A percentile compares a stretch with the other conserved stretches of the same genome.
These are phyloP conservation scores for Melanopsichium pennsylvanicum DNA, from an alignment of 1,284 basidiomycete species.

Conservation along the genomic window DNA sequence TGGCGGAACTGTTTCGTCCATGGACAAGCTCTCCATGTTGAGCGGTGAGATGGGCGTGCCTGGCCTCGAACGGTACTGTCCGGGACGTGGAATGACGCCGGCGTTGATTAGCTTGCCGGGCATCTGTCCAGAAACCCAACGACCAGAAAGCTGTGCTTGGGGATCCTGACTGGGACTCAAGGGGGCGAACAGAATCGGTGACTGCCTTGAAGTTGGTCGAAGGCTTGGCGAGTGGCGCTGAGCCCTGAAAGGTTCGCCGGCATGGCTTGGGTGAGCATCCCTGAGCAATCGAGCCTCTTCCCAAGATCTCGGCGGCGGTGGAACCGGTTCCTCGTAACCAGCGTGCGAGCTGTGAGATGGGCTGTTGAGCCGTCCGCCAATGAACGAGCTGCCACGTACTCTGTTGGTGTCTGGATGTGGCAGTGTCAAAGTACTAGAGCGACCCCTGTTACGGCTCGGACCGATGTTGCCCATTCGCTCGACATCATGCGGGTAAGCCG, in stretches of 20 bases:
- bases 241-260: slow-evolving; percentile 1
- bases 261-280: slow-evolving; percentile 4
- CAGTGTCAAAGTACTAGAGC: slow-evolving; percentile 40
- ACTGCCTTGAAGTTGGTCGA: slow-evolving; percentile 17
- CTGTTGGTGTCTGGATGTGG: slow-evolving; percentile 22
- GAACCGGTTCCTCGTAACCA: slow-evolving; percentile 18
- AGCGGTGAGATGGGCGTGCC: slow-evolving; percentile 49
- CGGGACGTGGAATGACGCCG: slow-evolving; percentile 8
- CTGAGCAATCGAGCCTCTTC: slow-evolving; percentile 16
- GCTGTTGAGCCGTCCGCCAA: slow-evolving; percentile 15
- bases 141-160: not conserved
- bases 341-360: slow-evolving; percentile 9
- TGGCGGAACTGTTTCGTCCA: slow-evolving; percentile 35
- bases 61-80: slow-evolving; percentile 25
- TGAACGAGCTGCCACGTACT: slow-evolving; percentile 18
- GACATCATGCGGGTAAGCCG: slow-evolving; percentile 9
- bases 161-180: slow-evolving; percentile 30
- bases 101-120: slow-evolving; percentile 6
- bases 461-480: slow-evolving; percentile 28
- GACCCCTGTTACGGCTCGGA: slow-evolving; percentile 37
- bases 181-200: slow-evolving; percentile 47
- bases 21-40: slow-evolving; percentile 43
- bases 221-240: slow-evolving; percentile 15
- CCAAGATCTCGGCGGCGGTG: slow-evolving; percentile 31
- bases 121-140: slow-evolving; percentile 1